Evolutionary conservation across 805 yeast species (phyloP), one percentile per base, ranked within the genome.

Genomic region (Wickerhamiella dianesei): DNA sequence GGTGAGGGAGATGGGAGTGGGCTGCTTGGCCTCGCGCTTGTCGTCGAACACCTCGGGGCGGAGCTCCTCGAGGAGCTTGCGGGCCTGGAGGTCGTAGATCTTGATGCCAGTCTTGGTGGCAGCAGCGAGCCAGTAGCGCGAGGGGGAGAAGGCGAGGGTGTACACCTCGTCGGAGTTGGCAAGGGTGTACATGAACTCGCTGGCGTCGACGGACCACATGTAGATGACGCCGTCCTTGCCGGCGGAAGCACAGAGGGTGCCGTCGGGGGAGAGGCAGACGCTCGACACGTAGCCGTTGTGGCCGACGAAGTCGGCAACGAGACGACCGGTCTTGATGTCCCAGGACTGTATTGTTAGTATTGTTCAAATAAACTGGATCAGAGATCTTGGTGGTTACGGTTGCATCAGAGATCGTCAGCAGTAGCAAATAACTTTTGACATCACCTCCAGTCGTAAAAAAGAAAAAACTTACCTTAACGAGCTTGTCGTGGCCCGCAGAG

Each of bases 71-170:
- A 87, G 83, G 70, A 88, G 77, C 64, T 75, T 75, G 75, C 94
- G 82, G 75, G 83, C 88, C 76, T 87, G 92, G 72, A 92, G 81
- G 82, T 88, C 85, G 85, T 80, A 92, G 79, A 92, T 81, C 84
- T 88, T 89, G 79, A 92, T 86, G 67, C 96, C 92, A 60, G 95
- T 75, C 59, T 96, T 75, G 64, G 99, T 92, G 68, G 98, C 97
- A 75, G 97, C 98, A 70, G 95, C 89, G 72, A 92, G 83, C 98
- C 98, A 92, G 94, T 85, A 92, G 82, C 98, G 88, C 94, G 85
- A 85, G 76, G 99, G 98, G 71, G 97, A 89, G 95, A 92, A 92
- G 64, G 96, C 95, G 69, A 92, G 79, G 70, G 96, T 94, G 73
- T 85, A 85, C 63, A 92, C 87, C 79, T 89, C 97, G 68, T 89